Evolutionary conservation across 805 yeast species (phyloP).

Genomic region (Candida dajiaensis): DNA sequence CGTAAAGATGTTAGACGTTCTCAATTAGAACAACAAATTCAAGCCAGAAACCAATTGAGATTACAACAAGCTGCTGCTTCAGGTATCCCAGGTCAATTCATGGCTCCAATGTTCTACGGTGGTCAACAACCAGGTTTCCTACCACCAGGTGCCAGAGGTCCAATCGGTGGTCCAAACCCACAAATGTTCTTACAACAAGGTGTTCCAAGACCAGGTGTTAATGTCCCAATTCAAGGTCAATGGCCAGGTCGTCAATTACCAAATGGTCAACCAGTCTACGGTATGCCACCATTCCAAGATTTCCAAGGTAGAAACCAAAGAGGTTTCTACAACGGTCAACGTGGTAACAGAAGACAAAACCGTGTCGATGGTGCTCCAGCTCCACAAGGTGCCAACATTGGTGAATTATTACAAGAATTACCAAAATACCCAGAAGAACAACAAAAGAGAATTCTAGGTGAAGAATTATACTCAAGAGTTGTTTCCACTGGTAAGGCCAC

Average conservation of each 20-base stretch:
- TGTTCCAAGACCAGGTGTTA: constrained; percentile 51
- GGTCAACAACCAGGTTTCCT: constrained; percentile 66
- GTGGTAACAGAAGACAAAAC: constrained; percentile 34
- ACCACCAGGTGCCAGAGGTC: constrained; percentile 80
- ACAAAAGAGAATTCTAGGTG: constrained; percentile 97
- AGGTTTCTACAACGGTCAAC: constrained; percentile 40
- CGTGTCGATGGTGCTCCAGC: constrained; percentile 22
- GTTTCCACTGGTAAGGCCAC: constrained; percentile 80
- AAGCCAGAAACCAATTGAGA: constrained; percentile 97
- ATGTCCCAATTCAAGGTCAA: constrained; percentile 52
- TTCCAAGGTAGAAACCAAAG: constrained; percentile 46
- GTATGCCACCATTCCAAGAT: constrained; percentile 73
- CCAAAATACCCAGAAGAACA: constrained; percentile 74
- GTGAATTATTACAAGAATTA: constrained; percentile 52
- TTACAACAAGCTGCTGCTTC: constrained; percentile 93
- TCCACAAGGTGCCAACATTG: constrained; percentile 23
- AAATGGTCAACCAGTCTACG: constrained; percentile 84
- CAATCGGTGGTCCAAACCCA: constrained; percentile 76
- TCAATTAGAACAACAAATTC: constrained; percentile 96
- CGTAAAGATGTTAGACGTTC: constrained; percentile 96
- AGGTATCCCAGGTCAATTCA: constrained; percentile 82
- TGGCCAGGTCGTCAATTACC: constrained; percentile 54
- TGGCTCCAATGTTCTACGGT: constrained; percentile 69
- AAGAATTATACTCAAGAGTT: constrained; percentile 91
- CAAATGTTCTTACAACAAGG: constrained; percentile 66